A percentile compares a stretch with the other conserved stretches of the same genome.
Evolutionary conservation across 352 stramenopile species (phyloP).

Genomic region (Vaucheria bursata): DNA sequence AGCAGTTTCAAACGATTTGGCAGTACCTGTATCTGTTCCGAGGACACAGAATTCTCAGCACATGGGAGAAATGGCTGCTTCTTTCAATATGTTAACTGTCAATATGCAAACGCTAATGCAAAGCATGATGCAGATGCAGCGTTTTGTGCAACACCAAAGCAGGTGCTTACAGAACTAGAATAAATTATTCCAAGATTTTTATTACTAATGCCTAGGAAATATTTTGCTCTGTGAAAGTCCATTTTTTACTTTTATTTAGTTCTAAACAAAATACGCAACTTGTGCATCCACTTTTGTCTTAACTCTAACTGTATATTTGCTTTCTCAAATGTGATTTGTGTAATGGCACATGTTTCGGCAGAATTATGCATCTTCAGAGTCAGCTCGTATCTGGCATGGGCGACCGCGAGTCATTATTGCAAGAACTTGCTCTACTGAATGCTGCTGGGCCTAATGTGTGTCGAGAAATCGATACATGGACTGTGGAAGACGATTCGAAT

Average conservation of each 20-base stretch:
- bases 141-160: conserved; percentile 8
- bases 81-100: background rate
- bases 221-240: background rate
- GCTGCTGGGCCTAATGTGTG: too few species aligned
- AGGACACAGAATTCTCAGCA: too few species aligned
- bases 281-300: background rate
- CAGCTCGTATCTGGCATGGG: conserved; percentile 1
- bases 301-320: background rate
- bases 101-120: conserved; percentile 2
- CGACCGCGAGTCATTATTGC: background rate
- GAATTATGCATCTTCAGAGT: conserved; percentile 4
- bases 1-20: background rate
- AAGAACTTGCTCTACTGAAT: too few species aligned
- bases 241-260: background rate
- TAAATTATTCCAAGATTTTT: background rate
- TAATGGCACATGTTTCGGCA: background rate
- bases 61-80: background rate
- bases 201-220: background rate
- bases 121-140: background rate
- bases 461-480: too few species aligned
- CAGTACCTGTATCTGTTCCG: background rate
- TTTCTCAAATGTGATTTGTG: background rate
- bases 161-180: background rate
- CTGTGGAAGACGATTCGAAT: too few species aligned
- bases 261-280: background rate